Conservation (phyloP, 306 rosid species). For the Pyrus betulifolia region DNA sequence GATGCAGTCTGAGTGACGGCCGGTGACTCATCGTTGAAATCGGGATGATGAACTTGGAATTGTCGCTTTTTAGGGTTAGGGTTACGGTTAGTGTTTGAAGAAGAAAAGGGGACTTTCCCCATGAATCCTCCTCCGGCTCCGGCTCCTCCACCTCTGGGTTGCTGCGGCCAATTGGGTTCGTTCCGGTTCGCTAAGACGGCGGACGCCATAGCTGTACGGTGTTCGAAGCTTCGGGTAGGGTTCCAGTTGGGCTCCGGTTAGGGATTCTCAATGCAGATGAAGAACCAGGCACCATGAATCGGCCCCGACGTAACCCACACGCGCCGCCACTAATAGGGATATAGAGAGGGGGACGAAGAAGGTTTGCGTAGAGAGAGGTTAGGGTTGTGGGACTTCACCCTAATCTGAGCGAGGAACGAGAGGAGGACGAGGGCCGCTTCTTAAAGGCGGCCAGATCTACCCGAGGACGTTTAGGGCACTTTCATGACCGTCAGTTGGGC, state of each 20-base stretch:
- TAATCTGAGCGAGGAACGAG: conserved; percentile 61
- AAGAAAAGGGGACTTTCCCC: conserved; percentile 64
- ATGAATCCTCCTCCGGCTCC: conserved; percentile 64
- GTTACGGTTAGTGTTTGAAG: conserved; percentile 59
- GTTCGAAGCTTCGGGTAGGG: conserved; percentile 11
- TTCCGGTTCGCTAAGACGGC: conserved; percentile 70
- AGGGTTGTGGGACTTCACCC: conserved; percentile 60
- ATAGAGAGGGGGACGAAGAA: neutral
- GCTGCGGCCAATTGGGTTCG: conserved; percentile 67
- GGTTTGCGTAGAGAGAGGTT: neutral
- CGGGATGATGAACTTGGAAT: conserved; percentile 11
- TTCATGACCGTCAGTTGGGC: neutral
- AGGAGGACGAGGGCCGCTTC: conserved; percentile 46
- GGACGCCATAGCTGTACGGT: conserved; percentile 52
- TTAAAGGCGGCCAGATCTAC: conserved; percentile 90
- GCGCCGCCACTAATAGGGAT: conserved; percentile 19
- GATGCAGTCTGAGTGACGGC: conserved; percentile 59
- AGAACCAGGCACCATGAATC: conserved; percentile 31
- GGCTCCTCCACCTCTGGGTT: conserved; percentile 54
- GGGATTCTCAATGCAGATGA: conserved; percentile 32
- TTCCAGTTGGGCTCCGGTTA: conserved; percentile 39
- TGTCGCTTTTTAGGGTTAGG: conserved; percentile 45
- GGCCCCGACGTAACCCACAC: neutral
- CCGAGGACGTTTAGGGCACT: conserved; percentile 51
- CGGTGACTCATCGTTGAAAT: conserved; percentile 26